phyloP scores from a whole-genome alignment of 2,329 filamentous ascomycete genomes.

The Fusarium sp. region DNA sequence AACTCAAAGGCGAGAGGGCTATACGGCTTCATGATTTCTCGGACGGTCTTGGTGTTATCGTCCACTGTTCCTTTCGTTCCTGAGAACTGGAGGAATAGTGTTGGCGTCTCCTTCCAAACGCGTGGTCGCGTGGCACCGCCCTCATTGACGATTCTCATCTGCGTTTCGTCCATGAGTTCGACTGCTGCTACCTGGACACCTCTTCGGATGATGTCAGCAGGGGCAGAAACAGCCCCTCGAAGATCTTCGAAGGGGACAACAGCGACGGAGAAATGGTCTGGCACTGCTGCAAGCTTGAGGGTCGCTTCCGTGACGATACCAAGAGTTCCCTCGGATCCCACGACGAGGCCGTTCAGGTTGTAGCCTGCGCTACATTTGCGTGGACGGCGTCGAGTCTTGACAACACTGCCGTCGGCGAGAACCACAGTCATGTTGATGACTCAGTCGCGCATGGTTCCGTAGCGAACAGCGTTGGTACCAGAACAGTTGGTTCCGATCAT shows the following conservation, averaged over 20 bases:
- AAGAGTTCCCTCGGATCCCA: slow-evolving; percentile 78
- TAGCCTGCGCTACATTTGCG: slow-evolving; percentile 79
- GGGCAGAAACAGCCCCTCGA: slow-evolving; percentile 71
- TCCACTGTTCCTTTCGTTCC: background rate
- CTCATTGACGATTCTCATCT: slow-evolving; percentile 76
- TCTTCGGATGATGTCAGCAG: slow-evolving; percentile 72
- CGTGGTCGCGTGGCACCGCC: slow-evolving; percentile 67
- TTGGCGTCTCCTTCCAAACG: slow-evolving; percentile 76
- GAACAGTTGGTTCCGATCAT: slow-evolving; percentile 78
- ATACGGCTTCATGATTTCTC: background rate
- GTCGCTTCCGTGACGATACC: slow-evolving; percentile 79
- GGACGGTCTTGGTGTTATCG: background rate
- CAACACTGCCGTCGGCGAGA: slow-evolving; percentile 73
- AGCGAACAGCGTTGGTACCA: slow-evolving; percentile 70
- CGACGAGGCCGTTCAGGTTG: slow-evolving; percentile 75
- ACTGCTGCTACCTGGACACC: slow-evolving; percentile 76
- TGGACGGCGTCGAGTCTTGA: slow-evolving; percentile 76
- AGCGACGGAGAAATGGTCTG: slow-evolving; percentile 73
- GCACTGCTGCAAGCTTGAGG: slow-evolving; percentile 74
- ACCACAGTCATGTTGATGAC: slow-evolving; percentile 79
- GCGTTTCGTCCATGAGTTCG: slow-evolving; percentile 72
- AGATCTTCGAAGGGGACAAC: slow-evolving; percentile 71
- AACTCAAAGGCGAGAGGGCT: background rate
- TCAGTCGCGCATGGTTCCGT: slow-evolving; percentile 83
- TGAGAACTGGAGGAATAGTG: slow-evolving; percentile 75